Evolutionary conservation across 2,329 filamentous ascomycete species (phyloP).

Genomic region (Emericellopsis atlantica): DNA sequence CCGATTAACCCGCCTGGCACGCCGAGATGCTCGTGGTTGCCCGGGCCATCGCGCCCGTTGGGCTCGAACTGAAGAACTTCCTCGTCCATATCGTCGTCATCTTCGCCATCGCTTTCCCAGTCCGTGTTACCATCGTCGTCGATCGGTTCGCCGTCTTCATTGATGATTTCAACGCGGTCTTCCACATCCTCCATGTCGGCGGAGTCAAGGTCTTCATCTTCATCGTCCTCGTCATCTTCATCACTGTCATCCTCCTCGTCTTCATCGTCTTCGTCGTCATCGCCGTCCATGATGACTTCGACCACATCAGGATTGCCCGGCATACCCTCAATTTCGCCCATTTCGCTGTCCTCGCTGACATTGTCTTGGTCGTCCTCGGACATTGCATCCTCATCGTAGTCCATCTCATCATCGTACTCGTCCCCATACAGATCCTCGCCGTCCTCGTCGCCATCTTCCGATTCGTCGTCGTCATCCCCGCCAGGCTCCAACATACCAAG

Average conservation of each 20-base stretch:
- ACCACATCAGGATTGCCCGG: slow-evolving; percentile 50
- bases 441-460: slow-evolving; percentile 54
- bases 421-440: slow-evolving; percentile 91
- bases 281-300: slow-evolving; percentile 68
- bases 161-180: slow-evolving; percentile 43
- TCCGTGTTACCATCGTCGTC: slow-evolving; percentile 47
- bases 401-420: slow-evolving; percentile 85
- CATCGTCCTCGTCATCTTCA: slow-evolving; percentile 37
- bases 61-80: slow-evolving; percentile 42
- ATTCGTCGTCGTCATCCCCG: slow-evolving; percentile 68
- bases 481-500: slow-evolving; percentile 86
- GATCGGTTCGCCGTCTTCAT: slow-evolving; percentile 47
- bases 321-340: slow-evolving; percentile 74
- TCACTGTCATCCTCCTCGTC: slow-evolving; percentile 49
- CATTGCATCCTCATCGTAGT: slow-evolving; percentile 72
- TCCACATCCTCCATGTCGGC: slow-evolving; percentile 39
- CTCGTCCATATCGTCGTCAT: slow-evolving; percentile 42
- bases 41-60: slow-evolving; percentile 32
- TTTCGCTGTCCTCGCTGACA: slow-evolving; percentile 77
- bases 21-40: too few species aligned
- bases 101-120: slow-evolving; percentile 48
- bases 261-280: slow-evolving; percentile 51
- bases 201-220: slow-evolving; percentile 30
- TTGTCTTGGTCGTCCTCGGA: slow-evolving; percentile 76
- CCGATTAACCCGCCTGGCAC: slow-evolving; percentile 26